Base-by-base conservation (phyloP, 1,139 yeast species). In the Scheffersomyces insectosa region DNA sequence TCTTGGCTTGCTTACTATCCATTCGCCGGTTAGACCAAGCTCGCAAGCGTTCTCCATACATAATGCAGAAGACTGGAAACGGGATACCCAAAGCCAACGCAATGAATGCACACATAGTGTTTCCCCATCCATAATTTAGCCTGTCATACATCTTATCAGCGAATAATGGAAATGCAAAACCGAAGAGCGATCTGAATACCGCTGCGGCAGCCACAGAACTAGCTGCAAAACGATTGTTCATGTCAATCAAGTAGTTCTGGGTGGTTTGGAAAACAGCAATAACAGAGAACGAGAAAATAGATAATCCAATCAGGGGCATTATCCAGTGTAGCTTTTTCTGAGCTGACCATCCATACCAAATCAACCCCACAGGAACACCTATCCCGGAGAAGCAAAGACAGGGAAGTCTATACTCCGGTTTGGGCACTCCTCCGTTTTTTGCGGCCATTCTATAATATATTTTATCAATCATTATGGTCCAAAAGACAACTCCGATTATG, bases 271-370 rank as follows among this genome's bases (percentile, higher is more conserved):
- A 82, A 9, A 80, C 78, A 5, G 80, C 80, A 34, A 82, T 73
- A 20, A 82, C 70, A 3, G 82, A 80, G 50, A 78, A 71, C 4
- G 85, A 81, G 60, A 79, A 82, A 11, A 81, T 66, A 2, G 66
- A 77, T 9, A 79, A 67, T 3, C 86, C 87, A 28, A 82, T 64
- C 13, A 67, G 64, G 1, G 87, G 85, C 70, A 81, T 77, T 29
- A 82, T 67, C 83, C 86, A 82, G 45, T 63, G 76, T 33, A 68
- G 50, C 39, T 65, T 58, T 28, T 69, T 67, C 49, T 82, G 67
- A 1, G 83, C 84, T 27, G 80, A 70, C 86, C 87, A 82, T 3
- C 88, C 87, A 55, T 79, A 82, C 75, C 84, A 76, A 34, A 82
- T 63, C 34, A 82, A 65, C 0, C 84, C 85, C 30, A 68, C 59